Evolutionary conservation across 192 early-diverging fungal species (phyloP).

Genomic region (Backusella macrospora): DNA sequence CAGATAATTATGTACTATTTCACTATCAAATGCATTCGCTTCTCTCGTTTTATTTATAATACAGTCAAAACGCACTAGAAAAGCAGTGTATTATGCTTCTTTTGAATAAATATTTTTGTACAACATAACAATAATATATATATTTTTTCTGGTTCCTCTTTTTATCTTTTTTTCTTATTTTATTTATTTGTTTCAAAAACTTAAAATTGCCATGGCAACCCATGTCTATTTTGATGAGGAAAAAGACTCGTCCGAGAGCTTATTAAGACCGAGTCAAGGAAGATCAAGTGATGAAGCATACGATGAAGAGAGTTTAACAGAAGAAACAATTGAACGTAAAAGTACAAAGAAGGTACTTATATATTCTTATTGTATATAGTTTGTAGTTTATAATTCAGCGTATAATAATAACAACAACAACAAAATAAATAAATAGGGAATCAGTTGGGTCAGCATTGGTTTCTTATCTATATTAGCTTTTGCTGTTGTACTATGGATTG

Average conservation of each 20-base stretch:
- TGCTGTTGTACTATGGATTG: conserved; percentile 31
- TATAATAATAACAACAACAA: background rate
- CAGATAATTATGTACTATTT: too few relatives aligned
- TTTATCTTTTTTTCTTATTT: background rate
- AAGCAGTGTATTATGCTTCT: too few relatives aligned
- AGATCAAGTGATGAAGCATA: background rate
- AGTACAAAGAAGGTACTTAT: background rate
- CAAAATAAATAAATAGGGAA: background rate
- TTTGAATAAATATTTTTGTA: background rate
- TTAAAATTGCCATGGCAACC: conserved; percentile 14
- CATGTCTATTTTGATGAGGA: background rate
- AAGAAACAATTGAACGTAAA: background rate
- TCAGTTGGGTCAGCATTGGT: conserved; percentile 30
- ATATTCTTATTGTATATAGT: background rate
- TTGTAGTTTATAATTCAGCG: background rate
- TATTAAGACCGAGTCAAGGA: background rate
- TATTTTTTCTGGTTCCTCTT: background rate
- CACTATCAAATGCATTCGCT: too few relatives aligned
- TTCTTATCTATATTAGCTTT: conserved; percentile 25
- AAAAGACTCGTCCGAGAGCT: background rate
- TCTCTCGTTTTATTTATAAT: too few relatives aligned
- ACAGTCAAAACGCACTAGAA: too few relatives aligned
- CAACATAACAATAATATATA: background rate
- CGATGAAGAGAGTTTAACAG: conserved; percentile 10
- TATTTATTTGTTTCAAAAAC: background rate